Evolutionary conservation across 345 rosid species (phyloP), one percentile per base, ranked within the genome.

Genomic region (Psidium friedrichsthalianum): DNA sequence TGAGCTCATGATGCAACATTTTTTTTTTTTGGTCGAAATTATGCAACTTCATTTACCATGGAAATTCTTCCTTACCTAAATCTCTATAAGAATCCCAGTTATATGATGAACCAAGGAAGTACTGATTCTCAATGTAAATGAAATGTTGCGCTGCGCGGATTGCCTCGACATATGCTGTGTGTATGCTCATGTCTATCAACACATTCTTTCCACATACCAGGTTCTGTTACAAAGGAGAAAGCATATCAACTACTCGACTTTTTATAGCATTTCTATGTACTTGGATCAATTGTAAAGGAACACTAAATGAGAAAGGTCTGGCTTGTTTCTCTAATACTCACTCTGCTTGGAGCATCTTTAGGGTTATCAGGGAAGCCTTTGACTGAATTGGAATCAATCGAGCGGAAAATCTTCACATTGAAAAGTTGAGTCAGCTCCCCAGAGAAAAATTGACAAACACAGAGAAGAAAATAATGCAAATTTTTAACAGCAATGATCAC

Each of bases 91-190:
- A 86, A 86, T 94, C 95, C 99, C 99, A 96, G 85, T 92, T 94
- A 90, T 85, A 96, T 22, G 99, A 96, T 51, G 98, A 95, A 27
- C 99, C 99, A 83, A 96, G 92, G 88, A 96, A 96, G 91, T 96
- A 96, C 87, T 96, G 99, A 86, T 95, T 96, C 91, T 96, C 98
- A 4, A 96, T 91, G 87, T 96, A 96, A 84, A 96, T 93, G 89
- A 94, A 96, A 84, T 92, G 94, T 86, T 96, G 95, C 18, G 99
- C 98, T 69, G 96, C 84, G 27, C 98, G 92, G 88, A 95, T 96
- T 83, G 99, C 98, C 55, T 96, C 88, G 51, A 96, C 92, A 86
- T 94, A 96, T 83, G 98, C 98, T 8, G 96, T 88, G 83, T 96
- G 98, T 89, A 96, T 94, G 90, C 98, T 94, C 95, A 91, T 92